Base-by-base conservation (phyloP, 2,329 filamentous ascomycete genomes). In the Stachybotrys chartarum region DNA sequence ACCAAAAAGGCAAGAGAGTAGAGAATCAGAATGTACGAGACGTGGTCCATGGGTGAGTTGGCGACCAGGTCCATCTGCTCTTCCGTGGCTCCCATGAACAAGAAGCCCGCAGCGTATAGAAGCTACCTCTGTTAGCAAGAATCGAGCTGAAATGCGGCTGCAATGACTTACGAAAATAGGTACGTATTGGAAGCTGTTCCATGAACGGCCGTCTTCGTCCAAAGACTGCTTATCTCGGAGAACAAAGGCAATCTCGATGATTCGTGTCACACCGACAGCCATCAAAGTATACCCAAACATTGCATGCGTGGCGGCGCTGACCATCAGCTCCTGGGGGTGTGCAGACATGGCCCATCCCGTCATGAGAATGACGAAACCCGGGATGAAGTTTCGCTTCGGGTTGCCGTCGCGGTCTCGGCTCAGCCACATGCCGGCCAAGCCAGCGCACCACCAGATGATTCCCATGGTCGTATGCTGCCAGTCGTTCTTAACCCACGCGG, bases 381-480 rank as follows among this genome's bases (percentile, higher is more conserved):
- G 94, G 54, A 99, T 85, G 58, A 99, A 84, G 74, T 99, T 99
- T 62, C 94, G 84, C 78, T 93, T 91, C 8, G 94, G 92, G 47
- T 84, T 80, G 53, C 94, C 93, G 59, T 93, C 85, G 55, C 90
- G 84, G 68, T 87, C 90, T 59, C 84, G 83, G 69, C 91, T 96
- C 45, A 99, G 78, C 94, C 93, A 99, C 53, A 99, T 81, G 47
- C 94, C 94, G 11, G 93, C 82, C 32, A 99, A 76, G 30, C 94
- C 94, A 7, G 94, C 93, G 64, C 86, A 89, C 93, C 93, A 99
- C 94, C 94, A 99, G 53, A 99, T 85, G 59, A 99, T 84, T n/a
- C 94, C 94, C 93, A 99, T 97, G n/a, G 89, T 90, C 0, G 94
- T 99, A 71, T 99, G 94, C 71, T 99, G 93, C 75, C 96, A 84